Base-by-base conservation (phyloP, 2,329 filamentous ascomycete genomes). In the Arthrobotrys entomopaga region DNA sequence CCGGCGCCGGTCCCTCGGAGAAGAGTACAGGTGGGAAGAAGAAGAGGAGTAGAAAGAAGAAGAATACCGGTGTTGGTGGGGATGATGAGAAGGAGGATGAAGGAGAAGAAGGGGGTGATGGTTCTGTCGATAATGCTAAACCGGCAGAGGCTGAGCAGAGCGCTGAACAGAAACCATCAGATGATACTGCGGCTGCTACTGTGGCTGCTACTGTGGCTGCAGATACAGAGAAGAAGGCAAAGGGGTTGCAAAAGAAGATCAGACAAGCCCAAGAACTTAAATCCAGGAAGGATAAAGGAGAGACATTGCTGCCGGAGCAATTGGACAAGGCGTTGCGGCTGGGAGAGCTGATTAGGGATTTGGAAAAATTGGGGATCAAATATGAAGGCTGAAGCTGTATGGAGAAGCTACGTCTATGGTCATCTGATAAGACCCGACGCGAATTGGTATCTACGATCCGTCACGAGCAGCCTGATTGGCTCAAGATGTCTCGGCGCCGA, bases 301-400 rank as follows among this genome's bases (percentile, higher is more conserved):
- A 92, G 80, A 86, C 87, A 3, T 83, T 99, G 74, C 85, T 98
- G 24, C 94, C 93, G 0, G 95, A 99, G 83, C 95, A 99, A 83
- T 90, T 98, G 77, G 93, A 94, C 78, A 99, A 99, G 84, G 92
- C 99, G 65, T 96, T 97, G 81, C 96, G 95, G 82, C 97, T 99
- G 81, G 92, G 92, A 76, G 95, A 99, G 83, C 86, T 99, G 58
- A 89, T 97, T 69, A 87, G 93, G 11, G 93, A 98, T 81, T 83
- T 99, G 65, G 91, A 96, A 79, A 86, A 87, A 1, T 84, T 99
- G 26, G 94, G 94, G 0, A 92, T 98, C 76, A 90, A 96, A 78
- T 86, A 86, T 22, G 65, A 69, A 48, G 65, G 52, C 16, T 74
- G 64, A 67, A 22, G 38, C 20, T 34, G 13, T 16, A 26, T 10